Base-by-base conservation (phyloP, 768 basidiomycete species). In the Neoboletus magnificus region DNA sequence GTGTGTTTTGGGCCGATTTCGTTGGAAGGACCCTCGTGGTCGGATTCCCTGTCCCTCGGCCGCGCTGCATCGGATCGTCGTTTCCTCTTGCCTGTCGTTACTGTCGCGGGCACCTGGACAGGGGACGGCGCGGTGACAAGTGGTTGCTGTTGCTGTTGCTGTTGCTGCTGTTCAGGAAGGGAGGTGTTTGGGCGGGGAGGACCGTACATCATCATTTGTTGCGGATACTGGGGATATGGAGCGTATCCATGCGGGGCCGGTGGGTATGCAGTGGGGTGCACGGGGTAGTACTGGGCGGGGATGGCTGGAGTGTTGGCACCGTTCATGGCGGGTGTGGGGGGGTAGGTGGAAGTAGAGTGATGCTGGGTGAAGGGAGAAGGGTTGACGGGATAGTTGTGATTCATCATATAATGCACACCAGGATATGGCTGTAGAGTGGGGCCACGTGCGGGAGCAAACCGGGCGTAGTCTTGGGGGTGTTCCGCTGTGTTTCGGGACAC, bases 171-270 rank as follows among this genome's bases (percentile, higher is more conserved):
- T 64, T 71, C 76, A 40, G 74, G 76, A 58, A 72, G 58, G 72
- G 58, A 54, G 4, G 69, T 72, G 9, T 66, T 75, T 5, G 73
- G 68, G 25, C 71, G 74, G 13, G 77, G 72, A 32, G 72, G 62
- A 9, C 79, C 77, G 62, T 88, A 89, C 79, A 89, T 83, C 76
- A 88, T 79, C 80, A 88, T 83, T 56, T 84, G 84, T 51, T 77
- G 73, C 9, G 72, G 58, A 65, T 77, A 77, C 55, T 81, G 84
- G 27, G 82, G 77, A 69, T 87, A 88, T 54, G 83, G 79, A 1
- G 83, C 75, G 64, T 77, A 77, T 40, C 71, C 69, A 46, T 77
- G 75, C n/a, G 62, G 77, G 43, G 63, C 68, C 27, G 62, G 70
- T 48, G 69, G 70, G 66, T 85, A 86, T 16, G 82, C 73, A 29